These are phyloP conservation scores for Chrysoporthe austroafricana DNA, from an alignment of 2,329 filamentous ascomycete species.

Conservation along the genomic window DNA sequence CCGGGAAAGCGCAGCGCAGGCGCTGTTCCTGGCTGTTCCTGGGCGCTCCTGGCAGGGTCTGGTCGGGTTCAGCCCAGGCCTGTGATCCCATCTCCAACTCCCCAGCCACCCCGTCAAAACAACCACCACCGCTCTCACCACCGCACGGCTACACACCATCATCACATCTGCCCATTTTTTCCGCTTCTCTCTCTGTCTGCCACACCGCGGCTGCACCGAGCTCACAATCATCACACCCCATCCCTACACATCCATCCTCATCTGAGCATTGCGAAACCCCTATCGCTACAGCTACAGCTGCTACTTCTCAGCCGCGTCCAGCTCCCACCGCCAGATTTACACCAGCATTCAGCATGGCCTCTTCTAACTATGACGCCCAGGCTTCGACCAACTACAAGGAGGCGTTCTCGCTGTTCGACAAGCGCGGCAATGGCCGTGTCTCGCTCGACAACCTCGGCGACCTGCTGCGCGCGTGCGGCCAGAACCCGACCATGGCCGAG, in stretches of 20 bases:
- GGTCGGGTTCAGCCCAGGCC: neutral
- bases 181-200: neutral
- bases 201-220: slow-evolving; percentile 8
- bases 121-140: neutral
- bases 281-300: neutral
- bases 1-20: slow-evolving; percentile 7
- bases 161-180: neutral
- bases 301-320: too few relatives aligned
- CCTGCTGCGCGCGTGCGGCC: slow-evolving; percentile 91
- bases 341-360: slow-evolving; percentile 44
- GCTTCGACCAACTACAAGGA: slow-evolving; percentile 99
- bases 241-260: neutral
- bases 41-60: neutral
- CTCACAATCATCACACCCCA: neutral
- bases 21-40: slow-evolving; percentile 1
- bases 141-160: too few relatives aligned
- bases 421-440: slow-evolving; percentile 95
- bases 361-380: slow-evolving; percentile 61
- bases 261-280: neutral
- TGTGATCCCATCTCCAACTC: slow-evolving; percentile 27
- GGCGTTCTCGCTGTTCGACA: slow-evolving; percentile 99
- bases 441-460: slow-evolving; percentile 86
- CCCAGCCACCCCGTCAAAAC: slow-evolving; percentile 19
- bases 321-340: neutral
- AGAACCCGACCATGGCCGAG: slow-evolving; percentile 95